These are phyloP conservation scores for Euphorbia pulcherrima DNA, from an alignment of 345 rosid species.

Conservation along the genomic window DNA sequence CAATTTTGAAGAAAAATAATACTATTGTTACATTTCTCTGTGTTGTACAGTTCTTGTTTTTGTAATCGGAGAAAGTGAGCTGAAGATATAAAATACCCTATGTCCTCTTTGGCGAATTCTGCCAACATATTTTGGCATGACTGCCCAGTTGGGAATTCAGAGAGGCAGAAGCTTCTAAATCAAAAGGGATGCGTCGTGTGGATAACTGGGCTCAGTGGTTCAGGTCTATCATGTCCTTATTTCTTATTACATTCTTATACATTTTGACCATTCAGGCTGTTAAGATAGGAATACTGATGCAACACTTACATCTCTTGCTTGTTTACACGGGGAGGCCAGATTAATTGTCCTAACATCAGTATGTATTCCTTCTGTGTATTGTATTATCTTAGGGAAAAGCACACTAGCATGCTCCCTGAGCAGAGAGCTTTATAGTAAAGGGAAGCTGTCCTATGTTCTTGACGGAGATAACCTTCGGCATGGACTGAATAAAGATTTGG, in stretches of 20 bases:
- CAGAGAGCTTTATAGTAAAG: slow-evolving; percentile 55
- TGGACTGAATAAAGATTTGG: slow-evolving; percentile 78
- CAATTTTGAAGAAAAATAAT: neutral
- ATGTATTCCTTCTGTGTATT: neutral
- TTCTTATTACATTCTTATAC: neutral
- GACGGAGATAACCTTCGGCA: slow-evolving; percentile 93
- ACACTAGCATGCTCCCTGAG: slow-evolving; percentile 77
- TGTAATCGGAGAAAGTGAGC: slow-evolving; percentile 15
- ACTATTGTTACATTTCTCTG: neutral
- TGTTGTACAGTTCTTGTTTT: slow-evolving; percentile 9
- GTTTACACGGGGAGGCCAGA: neutral
- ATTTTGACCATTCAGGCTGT: neutral
- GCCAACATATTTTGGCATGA: slow-evolving; percentile 93
- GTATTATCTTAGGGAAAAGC: slow-evolving; percentile 61
- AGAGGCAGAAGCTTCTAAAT: slow-evolving; percentile 71
- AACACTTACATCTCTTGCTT: neutral
- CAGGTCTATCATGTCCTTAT: slow-evolving; percentile 47
- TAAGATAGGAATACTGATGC: neutral
- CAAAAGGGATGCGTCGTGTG: slow-evolving; percentile 91
- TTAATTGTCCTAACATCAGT: neutral
- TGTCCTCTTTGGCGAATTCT: slow-evolving; percentile 65
- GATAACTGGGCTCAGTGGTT: slow-evolving; percentile 97
- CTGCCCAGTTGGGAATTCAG: slow-evolving; percentile 65
- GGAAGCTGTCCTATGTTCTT: slow-evolving; percentile 75
- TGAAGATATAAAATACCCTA: slow-evolving; percentile 16